Percentiles rank a stretch among this genome's conserved stretches.
Conservation (phyloP, 805 yeast species). For the Candida xyloterini region DNA sequence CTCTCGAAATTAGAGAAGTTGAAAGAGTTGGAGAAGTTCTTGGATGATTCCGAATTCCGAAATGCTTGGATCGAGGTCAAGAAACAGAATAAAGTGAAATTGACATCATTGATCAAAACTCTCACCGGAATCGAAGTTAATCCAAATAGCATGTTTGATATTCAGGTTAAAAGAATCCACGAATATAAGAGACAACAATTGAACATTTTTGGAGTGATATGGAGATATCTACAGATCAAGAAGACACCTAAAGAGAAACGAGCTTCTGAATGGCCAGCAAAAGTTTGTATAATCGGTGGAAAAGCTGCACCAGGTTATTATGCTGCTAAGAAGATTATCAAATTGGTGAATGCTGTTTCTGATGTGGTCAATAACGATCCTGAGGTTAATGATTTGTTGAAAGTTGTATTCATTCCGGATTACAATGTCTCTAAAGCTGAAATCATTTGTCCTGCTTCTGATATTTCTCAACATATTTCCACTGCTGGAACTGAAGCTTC, state of each 20-base stretch:
- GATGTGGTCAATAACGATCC: constrained; percentile 76
- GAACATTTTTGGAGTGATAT: constrained; percentile 85
- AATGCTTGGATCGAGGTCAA: constrained; percentile 70
- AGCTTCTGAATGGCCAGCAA: constrained; percentile 59
- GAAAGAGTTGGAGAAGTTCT: constrained; percentile 61
- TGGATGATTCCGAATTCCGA: constrained; percentile 68
- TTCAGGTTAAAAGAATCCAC: constrained; percentile 93
- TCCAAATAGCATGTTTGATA: constrained; percentile 74
- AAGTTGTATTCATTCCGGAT: constrained; percentile 87
- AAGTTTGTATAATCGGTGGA: constrained; percentile 85
- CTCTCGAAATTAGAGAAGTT: constrained; percentile 65
- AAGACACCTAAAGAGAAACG: constrained; percentile 61
- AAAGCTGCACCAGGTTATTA: constrained; percentile 98
- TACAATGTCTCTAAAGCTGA: constrained; percentile 94
- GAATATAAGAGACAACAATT: constrained; percentile 95
- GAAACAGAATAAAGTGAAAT: constrained; percentile 59
- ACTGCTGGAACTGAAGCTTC: constrained; percentile 98
- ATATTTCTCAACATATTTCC: constrained; percentile 88
- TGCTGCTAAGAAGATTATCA: constrained; percentile 89
- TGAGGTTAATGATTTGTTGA: constrained; percentile 70
- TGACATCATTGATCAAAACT: constrained; percentile 64
- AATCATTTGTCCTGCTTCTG: constrained; percentile 85
- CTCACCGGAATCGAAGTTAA: constrained; percentile 64
- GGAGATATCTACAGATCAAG: constrained; percentile 77
- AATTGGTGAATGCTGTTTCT: constrained; percentile 77